phyloP scores from a whole-genome alignment of 2,329 filamentous ascomycete species.

The Monilinia vaccinii-corymbosi region DNA sequence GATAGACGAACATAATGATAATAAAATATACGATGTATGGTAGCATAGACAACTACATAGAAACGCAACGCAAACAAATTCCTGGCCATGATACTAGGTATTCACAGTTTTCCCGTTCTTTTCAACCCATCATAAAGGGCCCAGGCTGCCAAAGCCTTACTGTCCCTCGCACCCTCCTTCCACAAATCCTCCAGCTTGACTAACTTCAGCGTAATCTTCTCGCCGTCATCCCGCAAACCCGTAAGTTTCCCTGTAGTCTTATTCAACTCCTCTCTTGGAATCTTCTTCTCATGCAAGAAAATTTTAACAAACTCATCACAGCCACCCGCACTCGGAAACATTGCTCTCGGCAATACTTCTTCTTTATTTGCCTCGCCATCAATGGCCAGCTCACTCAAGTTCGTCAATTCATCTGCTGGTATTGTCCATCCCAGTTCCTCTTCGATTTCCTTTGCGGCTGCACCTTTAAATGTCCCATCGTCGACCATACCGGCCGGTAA shows the following conservation, averaged over 20 bases:
- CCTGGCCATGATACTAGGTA: not conserved
- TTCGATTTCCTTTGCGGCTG: conserved; percentile 49
- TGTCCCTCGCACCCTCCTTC: conserved; percentile 47
- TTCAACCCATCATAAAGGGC: conserved; percentile 49
- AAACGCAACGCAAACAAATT: not conserved
- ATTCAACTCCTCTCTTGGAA: conserved; percentile 40
- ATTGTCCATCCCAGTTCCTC: conserved; percentile 52
- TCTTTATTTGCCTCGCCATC: conserved; percentile 31
- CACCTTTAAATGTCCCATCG: conserved; percentile 45
- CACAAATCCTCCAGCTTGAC: conserved; percentile 48
- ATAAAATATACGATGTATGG: not conserved
- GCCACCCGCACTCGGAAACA: conserved; percentile 50
- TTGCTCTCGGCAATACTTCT: conserved; percentile 35
- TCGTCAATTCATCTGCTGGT: conserved; percentile 38
- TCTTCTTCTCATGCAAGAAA: conserved; percentile 45
- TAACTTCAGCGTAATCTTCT: conserved; percentile 53
- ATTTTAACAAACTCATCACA: conserved; percentile 53
- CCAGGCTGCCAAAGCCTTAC: conserved; percentile 50
- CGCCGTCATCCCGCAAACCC: conserved; percentile 47
- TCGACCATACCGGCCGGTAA: conserved; percentile 53
- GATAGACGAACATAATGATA: not conserved
- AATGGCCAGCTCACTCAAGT: conserved; percentile 47
- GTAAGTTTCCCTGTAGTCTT: conserved; percentile 50
- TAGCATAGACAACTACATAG: not conserved
- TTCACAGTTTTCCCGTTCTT: conserved; percentile 25